Evolutionary conservation across 2,329 filamentous ascomycete species (phyloP).

Genomic region (Dactylellina haptotyla): DNA sequence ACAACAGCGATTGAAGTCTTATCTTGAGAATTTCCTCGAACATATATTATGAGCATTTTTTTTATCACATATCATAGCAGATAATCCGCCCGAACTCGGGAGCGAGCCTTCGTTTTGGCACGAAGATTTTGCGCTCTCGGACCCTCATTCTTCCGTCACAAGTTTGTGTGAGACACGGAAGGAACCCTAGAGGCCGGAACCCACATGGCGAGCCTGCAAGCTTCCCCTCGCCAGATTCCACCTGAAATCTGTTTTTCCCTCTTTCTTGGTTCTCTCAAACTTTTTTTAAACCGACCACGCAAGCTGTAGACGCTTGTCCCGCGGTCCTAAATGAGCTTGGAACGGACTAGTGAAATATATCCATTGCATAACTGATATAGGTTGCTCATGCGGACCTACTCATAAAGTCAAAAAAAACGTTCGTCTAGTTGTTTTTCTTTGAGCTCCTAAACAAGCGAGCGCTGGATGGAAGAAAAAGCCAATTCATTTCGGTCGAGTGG

Average conservation of each 20-base stretch:
- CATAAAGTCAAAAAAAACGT: background rate
- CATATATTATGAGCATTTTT: background rate
- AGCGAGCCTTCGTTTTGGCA: background rate
- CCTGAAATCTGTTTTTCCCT: background rate
- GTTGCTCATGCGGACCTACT: too few relatives aligned
- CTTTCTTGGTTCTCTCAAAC: too few relatives aligned
- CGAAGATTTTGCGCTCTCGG: constrained; percentile 5
- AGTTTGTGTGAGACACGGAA: constrained; percentile 10
- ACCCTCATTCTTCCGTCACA: constrained; percentile 4
- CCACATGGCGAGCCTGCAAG: background rate
- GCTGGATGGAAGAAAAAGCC: too few relatives aligned
- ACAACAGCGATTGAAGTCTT: too few relatives aligned
- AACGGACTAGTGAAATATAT: background rate
- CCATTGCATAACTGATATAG: background rate
- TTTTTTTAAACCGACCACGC: background rate
- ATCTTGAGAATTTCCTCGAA: background rate
- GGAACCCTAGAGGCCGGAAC: background rate
- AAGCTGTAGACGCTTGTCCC: background rate
- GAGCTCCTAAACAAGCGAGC: too few relatives aligned
- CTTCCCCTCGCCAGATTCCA: background rate
- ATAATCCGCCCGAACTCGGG: constrained; percentile 11
- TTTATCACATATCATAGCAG: background rate
- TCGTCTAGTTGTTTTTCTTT: too few relatives aligned
- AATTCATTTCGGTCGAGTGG: too few relatives aligned
- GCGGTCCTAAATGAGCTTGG: background rate